Evolutionary conservation across 257 asterid species (phyloP), one percentile per base, ranked within the genome.

Genomic region (Eustoma russellianum): DNA sequence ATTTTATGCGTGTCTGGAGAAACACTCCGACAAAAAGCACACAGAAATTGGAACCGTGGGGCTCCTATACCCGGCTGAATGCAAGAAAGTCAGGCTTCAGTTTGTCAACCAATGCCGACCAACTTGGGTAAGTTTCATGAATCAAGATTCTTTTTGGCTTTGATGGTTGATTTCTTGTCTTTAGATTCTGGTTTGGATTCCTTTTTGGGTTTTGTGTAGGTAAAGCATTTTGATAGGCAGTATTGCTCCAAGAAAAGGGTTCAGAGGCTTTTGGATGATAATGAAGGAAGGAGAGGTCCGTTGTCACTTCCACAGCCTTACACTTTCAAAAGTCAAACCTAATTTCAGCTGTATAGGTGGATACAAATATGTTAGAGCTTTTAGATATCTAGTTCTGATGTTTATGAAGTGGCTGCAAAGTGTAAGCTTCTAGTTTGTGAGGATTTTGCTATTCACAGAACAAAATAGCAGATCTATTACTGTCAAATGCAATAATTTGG

Each of bases 211-310:
- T 46, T 7, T 46, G 41, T 30, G 34, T 57, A 84, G 98, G 98
- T 91, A 73, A 87, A 84, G 78, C 96, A 87, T 80, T 91, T 91
- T 63, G 98, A 91, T 66, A 68, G 96, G 85, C 95, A 82, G 67
- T 80, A 87, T 66, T 91, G 98, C 71, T 83, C 74, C 30, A 84
- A 84, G 73, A 87, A 77, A 85, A 81, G 86, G 70, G 84, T 72
- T 69, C 82, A 80, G 52, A 80, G 98, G 83, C 90, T 82, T 52
- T 71, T 91, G 93, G 98, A 87, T 66, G 98, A 91, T 65, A 74
- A 57, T 40, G 95, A 82, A 49, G 63, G 86, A 40, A 81, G 94
- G 78, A 80, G 95, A 87, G 98, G 98, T 87, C 94, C 88, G 77
- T 72, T 87, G 89, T 66, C 75, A 33, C 95, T 90, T 68, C 95